Evolutionary conservation across 1,139 yeast genomes (phyloP).

Genomic region (Debaryomycetaceae sp.): DNA sequence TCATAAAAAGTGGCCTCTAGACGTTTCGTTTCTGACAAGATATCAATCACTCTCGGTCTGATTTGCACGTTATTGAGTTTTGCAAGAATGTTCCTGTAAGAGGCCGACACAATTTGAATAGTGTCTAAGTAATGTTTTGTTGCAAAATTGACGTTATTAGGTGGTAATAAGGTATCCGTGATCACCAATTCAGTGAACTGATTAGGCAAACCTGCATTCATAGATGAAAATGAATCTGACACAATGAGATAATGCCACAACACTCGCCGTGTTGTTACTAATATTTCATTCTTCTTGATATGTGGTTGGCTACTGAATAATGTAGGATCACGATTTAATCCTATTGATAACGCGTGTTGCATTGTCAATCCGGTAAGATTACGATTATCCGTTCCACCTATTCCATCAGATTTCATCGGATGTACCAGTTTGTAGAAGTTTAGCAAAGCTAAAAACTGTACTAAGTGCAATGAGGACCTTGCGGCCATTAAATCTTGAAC

Average conservation of each 20-base stretch:
- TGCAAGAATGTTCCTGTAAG: constrained; percentile 30
- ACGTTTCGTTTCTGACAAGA: constrained; percentile 35
- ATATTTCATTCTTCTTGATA: constrained; percentile 25
- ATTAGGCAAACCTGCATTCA: constrained; percentile 26
- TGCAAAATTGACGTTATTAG: constrained; percentile 33
- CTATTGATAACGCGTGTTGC: constrained; percentile 42
- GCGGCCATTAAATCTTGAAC: constrained; percentile 27
- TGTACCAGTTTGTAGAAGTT: constrained; percentile 37
- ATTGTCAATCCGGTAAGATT: constrained; percentile 36
- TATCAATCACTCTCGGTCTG: constrained; percentile 36
- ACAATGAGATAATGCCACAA: constrained; percentile 34
- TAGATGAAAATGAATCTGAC: constrained; percentile 32
- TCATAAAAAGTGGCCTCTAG: constrained; percentile 37
- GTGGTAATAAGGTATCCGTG: constrained; percentile 16
- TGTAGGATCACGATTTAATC: constrained; percentile 43
- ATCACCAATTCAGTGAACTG: constrained; percentile 22
- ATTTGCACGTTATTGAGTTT: constrained; percentile 27
- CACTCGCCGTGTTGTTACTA: constrained; percentile 35
- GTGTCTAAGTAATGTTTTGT: constrained; percentile 14
- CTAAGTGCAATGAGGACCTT: constrained; percentile 32
- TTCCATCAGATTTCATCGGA: constrained; percentile 45
- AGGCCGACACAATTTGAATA: constrained; percentile 18
- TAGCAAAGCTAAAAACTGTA: constrained; percentile 30
- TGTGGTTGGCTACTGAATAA: constrained; percentile 28
- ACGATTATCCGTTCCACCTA: constrained; percentile 42